Evolutionary conservation across 2,329 filamentous ascomycete species (phyloP), one percentile per base, ranked within the genome.

Genomic region (Samsoniella hepiali): DNA sequence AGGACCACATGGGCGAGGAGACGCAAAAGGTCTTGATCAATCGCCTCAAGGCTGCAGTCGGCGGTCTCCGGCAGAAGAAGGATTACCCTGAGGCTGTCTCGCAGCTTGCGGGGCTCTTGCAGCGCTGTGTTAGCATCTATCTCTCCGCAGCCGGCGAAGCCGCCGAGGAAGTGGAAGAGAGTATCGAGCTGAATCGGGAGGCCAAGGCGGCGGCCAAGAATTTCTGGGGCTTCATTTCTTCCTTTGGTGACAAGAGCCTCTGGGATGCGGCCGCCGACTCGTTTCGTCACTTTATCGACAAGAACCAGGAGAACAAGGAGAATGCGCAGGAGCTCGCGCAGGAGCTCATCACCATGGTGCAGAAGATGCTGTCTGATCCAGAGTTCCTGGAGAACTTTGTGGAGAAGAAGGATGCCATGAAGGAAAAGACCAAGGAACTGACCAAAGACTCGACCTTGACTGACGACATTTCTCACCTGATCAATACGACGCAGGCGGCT

Each of bases 81-180:
- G 92, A 97, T 73, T 98, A 98, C 73, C 87, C 89, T 0, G 88
- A 93, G 55, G 97, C 93, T 0, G 92, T 97, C 0, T 92, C 91
- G 1, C 92, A 88, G 0, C 75, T 98, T 38, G 86, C 90, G 0
- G 76, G 88, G 8, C 81, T 98, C 6, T 82, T 97, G 63, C 86
- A 92, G 71, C 86, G 89, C 49, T 97, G 96, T 74, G 88, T 91
- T 10, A 79, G 86, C 66, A 81, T 88, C 10, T 97, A 97, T 73
- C 91, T 91, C 0, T 86, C 87, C 42, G 89, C 88, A 0, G 84
- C 88, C 0, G 84, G 89, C 61, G 85, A 91, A 55, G 84, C 91
- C 0, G 80, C 88, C 2, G 81, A 86, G 31, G 84, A 85, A 1
- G 84, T 88, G 0, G 84, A 91, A 66, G 84, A 90, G 47, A 91